These are phyloP conservation scores for Leccinum pallidistipes DNA, from an alignment of 1,284 basidiomycete genomes.

Conservation along the genomic window DNA sequence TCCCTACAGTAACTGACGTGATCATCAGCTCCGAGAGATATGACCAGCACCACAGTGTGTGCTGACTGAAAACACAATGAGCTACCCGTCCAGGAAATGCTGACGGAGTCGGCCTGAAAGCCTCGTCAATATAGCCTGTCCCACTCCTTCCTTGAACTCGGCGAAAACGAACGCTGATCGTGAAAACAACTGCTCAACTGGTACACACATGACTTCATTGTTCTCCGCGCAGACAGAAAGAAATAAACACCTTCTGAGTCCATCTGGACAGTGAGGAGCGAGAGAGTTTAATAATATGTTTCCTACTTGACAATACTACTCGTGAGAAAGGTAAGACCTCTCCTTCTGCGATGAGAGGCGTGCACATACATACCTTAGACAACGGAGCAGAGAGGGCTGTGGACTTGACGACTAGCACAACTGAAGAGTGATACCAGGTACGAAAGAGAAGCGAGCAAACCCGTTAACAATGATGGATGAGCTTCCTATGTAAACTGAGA, in stretches of 20 bases:
- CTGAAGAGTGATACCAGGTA: background rate
- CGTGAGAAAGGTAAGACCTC: background rate
- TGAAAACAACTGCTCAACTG: background rate
- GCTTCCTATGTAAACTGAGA: background rate
- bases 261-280: too few relatives aligned
- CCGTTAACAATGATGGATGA: background rate
- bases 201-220: background rate
- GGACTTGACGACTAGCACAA: background rate
- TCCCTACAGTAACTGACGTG: too few relatives aligned
- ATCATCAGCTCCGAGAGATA: too few relatives aligned
- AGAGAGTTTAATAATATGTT: too few relatives aligned
- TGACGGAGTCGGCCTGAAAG: background rate
- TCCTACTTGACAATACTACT: background rate
- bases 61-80: too few relatives aligned
- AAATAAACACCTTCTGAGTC: too few relatives aligned
- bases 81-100: too few relatives aligned
- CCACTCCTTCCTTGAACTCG: background rate
- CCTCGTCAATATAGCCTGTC: background rate
- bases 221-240: background rate
- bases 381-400: background rate
- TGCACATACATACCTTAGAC: slow-evolving; percentile 14
- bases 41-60: too few relatives aligned
- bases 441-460: background rate
- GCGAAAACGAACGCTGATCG: background rate
- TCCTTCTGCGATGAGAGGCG: background rate